Evolutionary conservation across 129 eudicot species (phyloP).

Genomic region (Pulicaria dysenterica): DNA sequence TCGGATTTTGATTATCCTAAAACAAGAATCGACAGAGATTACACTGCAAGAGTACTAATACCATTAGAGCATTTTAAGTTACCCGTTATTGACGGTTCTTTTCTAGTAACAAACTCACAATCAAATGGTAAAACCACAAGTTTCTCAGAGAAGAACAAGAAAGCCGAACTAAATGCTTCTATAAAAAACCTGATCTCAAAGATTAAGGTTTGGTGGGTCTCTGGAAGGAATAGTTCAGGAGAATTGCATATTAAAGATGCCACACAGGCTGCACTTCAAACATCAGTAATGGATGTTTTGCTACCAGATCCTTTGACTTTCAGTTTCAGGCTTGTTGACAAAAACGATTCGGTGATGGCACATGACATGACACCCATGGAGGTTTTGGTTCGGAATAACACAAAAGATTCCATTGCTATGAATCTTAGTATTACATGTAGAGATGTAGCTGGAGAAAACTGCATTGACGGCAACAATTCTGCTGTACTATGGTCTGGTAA

Average conservation of each 20-base stretch:
- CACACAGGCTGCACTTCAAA: constrained; percentile 88
- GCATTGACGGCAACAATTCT: constrained; percentile 76
- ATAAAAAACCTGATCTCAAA: constrained; percentile 78
- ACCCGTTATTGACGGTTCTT: constrained; percentile 83
- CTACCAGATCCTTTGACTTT: constrained; percentile 95
- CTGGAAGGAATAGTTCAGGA: constrained; percentile 95
- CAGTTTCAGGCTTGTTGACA: constrained; percentile 73
- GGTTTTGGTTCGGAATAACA: constrained; percentile 89
- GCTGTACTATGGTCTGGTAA: constrained; percentile 94
- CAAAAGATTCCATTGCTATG: constrained; percentile 70
- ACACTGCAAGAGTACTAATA: constrained; percentile 87
- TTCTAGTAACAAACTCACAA: constrained; percentile 52
- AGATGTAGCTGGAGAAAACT: constrained; percentile 94
- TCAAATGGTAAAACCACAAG: constrained; percentile 45
- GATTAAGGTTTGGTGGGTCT: constrained; percentile 94
- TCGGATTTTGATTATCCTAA: constrained; percentile 72
- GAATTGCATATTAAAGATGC: constrained; percentile 91
- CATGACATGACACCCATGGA: constrained; percentile 93
- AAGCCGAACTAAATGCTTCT: constrained; percentile 86
- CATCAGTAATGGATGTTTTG: constrained; percentile 91
- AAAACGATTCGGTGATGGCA: constrained; percentile 55
- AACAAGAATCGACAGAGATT: constrained; percentile 89
- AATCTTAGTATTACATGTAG: constrained; percentile 80
- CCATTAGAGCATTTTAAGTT: constrained; percentile 93
- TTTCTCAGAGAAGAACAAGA: constrained; percentile 72